Conservation (phyloP, 768 basidiomycete species). For the Mycena haematopus region DNA sequence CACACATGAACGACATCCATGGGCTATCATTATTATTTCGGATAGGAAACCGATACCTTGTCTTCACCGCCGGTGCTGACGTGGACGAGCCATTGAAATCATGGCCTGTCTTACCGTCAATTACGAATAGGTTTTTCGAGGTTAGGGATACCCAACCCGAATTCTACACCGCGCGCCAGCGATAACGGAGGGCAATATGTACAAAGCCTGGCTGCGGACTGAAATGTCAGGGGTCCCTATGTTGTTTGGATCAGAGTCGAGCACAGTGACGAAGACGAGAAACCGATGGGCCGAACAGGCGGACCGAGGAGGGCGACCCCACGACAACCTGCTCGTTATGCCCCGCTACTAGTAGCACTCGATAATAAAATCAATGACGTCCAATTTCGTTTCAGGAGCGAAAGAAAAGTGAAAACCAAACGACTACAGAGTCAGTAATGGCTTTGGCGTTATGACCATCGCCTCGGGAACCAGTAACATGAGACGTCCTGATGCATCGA, state of each 20-base stretch:
- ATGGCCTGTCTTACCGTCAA: background rate
- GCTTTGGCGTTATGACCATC: too few relatives aligned
- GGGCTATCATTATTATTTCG: background rate
- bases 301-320: conserved; percentile 1
- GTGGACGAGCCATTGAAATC: background rate
- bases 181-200: background rate
- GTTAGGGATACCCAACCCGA: background rate
- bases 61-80: background rate
- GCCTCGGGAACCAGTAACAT: too few relatives aligned
- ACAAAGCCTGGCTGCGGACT: background rate
- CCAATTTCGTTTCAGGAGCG: too few relatives aligned
- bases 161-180: background rate
- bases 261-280: background rate
- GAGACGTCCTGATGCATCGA: too few relatives aligned
- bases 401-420: too few relatives aligned
- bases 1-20: background rate
- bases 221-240: background rate
- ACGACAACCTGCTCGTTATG: background rate
- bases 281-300: conserved; percentile 8
- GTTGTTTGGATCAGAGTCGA: too few relatives aligned
- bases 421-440: too few relatives aligned
- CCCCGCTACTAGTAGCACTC: too few relatives aligned
- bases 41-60: conserved; percentile 7
- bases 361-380: too few relatives aligned
- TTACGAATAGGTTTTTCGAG: background rate